A percentile compares a stretch with the other conserved stretches of the same genome.
phyloP scores from a whole-genome alignment of 768 basidiomycete species.

The Tricholoma bakamatsutake region DNA sequence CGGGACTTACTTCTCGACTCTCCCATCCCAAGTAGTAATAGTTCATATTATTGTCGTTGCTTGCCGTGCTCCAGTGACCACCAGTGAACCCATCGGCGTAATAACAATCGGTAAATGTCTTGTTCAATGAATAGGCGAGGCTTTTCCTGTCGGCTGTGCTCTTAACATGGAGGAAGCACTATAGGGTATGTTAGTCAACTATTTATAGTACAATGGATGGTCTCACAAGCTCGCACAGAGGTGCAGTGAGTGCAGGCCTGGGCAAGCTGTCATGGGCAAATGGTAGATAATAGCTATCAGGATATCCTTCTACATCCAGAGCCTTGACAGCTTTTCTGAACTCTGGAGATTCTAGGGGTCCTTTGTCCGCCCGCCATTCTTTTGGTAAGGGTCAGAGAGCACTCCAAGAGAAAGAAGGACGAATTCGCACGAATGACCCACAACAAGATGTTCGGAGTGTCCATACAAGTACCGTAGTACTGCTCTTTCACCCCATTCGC shows the following conservation, averaged over 20 bases:
- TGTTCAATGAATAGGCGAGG: background rate
- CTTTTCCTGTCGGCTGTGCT: background rate
- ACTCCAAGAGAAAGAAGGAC: background rate
- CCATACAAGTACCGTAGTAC: background rate
- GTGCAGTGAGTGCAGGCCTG: background rate
- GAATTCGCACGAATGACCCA: background rate
- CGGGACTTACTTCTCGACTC: background rate
- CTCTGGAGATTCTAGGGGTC: background rate
- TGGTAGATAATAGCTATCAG: background rate
- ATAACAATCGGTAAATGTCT: constrained; percentile 1
- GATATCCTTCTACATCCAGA: background rate
- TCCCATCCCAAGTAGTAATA: background rate
- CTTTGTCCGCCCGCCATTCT: background rate
- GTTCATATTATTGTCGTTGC: background rate
- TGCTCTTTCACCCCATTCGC: background rate
- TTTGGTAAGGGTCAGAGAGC: background rate
- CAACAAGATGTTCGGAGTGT: background rate
- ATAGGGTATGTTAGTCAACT: background rate
- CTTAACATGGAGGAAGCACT: background rate
- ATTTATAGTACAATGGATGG: background rate
- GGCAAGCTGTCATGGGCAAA: background rate
- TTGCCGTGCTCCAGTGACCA: background rate
- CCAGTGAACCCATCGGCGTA: background rate
- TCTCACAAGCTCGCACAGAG: background rate
- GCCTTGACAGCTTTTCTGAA: background rate